Percentiles rank a stretch among this genome's conserved stretches.
Conservation (phyloP, 805 yeast species). For the Komagataella mondaviorum region DNA sequence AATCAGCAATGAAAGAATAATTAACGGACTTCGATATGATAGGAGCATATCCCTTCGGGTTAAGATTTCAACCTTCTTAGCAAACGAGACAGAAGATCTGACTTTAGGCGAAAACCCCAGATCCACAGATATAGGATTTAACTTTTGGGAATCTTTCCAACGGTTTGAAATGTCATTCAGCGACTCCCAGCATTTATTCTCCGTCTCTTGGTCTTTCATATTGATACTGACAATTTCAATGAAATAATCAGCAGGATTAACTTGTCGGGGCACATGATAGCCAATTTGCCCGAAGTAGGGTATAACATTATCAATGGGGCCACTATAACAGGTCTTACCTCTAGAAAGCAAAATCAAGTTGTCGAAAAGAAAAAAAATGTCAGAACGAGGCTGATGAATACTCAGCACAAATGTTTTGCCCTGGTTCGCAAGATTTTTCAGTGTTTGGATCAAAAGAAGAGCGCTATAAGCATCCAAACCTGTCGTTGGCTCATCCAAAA, state of each 20-base stretch:
- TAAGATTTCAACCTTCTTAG: slow-evolving; percentile 28
- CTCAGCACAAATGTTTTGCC: slow-evolving; percentile 67
- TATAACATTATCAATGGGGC: slow-evolving; percentile 24
- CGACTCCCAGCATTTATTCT: slow-evolving; percentile 18
- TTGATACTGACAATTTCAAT: slow-evolving; percentile 48
- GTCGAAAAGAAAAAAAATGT: slow-evolving; percentile 58
- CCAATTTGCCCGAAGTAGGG: slow-evolving; percentile 37
- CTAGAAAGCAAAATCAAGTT: slow-evolving; percentile 53
- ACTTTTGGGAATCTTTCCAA: slow-evolving; percentile 20
- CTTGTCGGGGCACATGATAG: slow-evolving; percentile 26
- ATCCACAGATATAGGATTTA: neutral
- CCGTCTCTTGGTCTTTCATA: slow-evolving; percentile 23
- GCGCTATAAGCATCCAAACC: slow-evolving; percentile 78
- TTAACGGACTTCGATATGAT: slow-evolving; percentile 37
- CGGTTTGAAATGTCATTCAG: slow-evolving; percentile 18
- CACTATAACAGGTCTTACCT: slow-evolving; percentile 36
- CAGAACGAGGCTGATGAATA: slow-evolving; percentile 78
- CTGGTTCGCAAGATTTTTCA: slow-evolving; percentile 38
- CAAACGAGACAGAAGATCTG: slow-evolving; percentile 13
- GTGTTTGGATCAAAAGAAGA: slow-evolving; percentile 41
- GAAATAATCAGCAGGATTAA: slow-evolving; percentile 50
- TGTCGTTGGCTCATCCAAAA: slow-evolving; percentile 82
- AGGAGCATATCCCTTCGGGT: slow-evolving; percentile 30
- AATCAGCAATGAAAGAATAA: slow-evolving; percentile 25
- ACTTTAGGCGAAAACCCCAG: neutral